Conservation (phyloP, 257 asterid genomes). For the Solanum etuberosum region DNA sequence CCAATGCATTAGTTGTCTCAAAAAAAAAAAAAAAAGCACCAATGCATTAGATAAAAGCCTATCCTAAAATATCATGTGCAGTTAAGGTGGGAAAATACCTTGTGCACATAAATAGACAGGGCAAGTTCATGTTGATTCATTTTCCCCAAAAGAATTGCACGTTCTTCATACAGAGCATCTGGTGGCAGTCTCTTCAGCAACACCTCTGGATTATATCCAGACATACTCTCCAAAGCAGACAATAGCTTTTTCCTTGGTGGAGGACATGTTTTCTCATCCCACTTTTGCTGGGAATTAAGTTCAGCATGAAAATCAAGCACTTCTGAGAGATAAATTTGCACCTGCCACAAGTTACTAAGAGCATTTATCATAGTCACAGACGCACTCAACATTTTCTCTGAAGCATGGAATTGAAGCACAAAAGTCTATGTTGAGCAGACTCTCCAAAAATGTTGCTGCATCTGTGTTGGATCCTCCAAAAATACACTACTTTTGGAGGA, state of each 20-base stretch:
- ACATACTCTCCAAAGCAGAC: constrained; percentile 80
- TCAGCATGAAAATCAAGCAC: constrained; percentile 83
- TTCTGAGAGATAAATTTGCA: constrained; percentile 92
- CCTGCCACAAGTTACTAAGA: constrained; percentile 29
- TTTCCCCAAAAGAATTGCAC: constrained; percentile 82
- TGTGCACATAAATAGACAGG: constrained; percentile 77
- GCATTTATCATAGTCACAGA: not conserved
- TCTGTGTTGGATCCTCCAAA: not conserved
- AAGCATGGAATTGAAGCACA: not conserved
- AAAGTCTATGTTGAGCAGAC: not conserved
- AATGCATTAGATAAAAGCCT: not conserved
- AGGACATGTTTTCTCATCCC: constrained; percentile 85
- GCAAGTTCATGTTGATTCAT: constrained; percentile 97
- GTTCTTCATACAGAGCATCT: constrained; percentile 89
- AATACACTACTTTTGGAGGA: not conserved
- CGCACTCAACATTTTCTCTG: not conserved
- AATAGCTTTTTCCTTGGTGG: constrained; percentile 80
- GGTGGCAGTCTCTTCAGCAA: constrained; percentile 78
- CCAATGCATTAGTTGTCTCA: not conserved
- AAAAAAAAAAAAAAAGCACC: no score
- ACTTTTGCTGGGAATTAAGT: constrained; percentile 59
- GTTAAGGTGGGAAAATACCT: constrained; percentile 35
- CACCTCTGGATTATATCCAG: constrained; percentile 77
- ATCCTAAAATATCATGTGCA: not conserved
- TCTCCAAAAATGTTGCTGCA: not conserved